Evolutionary conservation across 2,329 filamentous ascomycete genomes (phyloP).

Genomic region (Aspergillus glaucus): DNA sequence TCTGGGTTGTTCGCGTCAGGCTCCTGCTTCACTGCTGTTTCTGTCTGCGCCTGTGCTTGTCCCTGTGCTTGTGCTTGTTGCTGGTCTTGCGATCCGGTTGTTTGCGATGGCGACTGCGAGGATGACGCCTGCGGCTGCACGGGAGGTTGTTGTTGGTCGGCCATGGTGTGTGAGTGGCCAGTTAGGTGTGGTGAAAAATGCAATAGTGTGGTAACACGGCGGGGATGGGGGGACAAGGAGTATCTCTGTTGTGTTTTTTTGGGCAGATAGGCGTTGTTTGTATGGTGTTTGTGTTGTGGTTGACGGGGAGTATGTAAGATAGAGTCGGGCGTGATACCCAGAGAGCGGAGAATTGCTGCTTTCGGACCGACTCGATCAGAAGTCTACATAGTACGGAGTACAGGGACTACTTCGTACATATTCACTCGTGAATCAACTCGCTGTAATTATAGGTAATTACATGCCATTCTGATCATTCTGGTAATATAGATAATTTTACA

Average conservation of each 20-base stretch:
- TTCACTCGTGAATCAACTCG: no score
- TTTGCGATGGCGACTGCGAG: slow-evolving; percentile 13
- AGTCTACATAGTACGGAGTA: no score
- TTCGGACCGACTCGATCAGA: slow-evolving; percentile 1
- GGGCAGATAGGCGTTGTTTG: background rate
- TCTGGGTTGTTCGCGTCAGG: slow-evolving; percentile 17
- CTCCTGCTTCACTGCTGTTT: slow-evolving; percentile 18
- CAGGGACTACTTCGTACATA: no score
- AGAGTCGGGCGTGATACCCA: background rate
- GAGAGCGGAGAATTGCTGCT: slow-evolving; percentile 1
- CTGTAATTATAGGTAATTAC: no score
- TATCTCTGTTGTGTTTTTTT: slow-evolving; percentile 2
- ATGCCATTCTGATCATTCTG: no score
- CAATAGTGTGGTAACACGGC: slow-evolving; percentile 5
- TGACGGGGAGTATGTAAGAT: background rate
- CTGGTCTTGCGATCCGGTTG: slow-evolving; percentile 17
- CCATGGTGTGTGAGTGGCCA: slow-evolving; percentile 24
- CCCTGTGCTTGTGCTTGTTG: slow-evolving; percentile 2
- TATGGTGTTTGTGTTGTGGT: background rate
- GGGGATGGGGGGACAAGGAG: slow-evolving; percentile 9
- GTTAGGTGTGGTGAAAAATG: slow-evolving; percentile 12
- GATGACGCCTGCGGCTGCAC: slow-evolving; percentile 13
- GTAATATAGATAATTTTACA: no score
- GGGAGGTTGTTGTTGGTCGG: slow-evolving; percentile 24
- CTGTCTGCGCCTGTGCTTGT: slow-evolving; percentile 10